Evolutionary conservation across 441 rosid genomes (phyloP), one percentile per base, ranked within the genome.

Genomic region (Codiaeum variegatum): DNA sequence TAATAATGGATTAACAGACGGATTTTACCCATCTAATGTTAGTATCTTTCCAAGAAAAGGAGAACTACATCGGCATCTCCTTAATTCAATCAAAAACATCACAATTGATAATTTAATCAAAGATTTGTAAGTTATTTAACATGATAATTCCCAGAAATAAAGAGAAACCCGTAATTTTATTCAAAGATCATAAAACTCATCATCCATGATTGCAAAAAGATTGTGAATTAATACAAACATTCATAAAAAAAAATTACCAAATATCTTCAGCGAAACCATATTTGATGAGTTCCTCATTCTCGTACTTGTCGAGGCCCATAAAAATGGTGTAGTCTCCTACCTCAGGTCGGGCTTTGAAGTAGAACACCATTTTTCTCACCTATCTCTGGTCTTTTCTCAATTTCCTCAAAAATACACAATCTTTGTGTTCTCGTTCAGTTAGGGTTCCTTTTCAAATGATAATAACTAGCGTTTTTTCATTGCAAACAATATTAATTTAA

Each of bases 241-340:
- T 4, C 3, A 0, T 29, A 6, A 1, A 47, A 44, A 4, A n/a
- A 6, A 28, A 62, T 66, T 82, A 92, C 98, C 99, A 93, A 73
- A 95, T 84, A 74, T 93, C 97, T 87, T 95, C 98, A 13, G 86
- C 93, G 88, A 93, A 91, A 79, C 99, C 99, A 75, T 91, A 95
- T 80, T 87, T 95, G 90, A 95, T 95, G 69, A 95, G 99, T 79
- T 95, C 99, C 76, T 95, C 99, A 86, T 95, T 95, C 91, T 95
- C 99, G 87, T 82, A 79, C 93, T 95, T 95, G 84, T 95, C 99
- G 73, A 95, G 89, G 34, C 98, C 98, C 99, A 93, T 95, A 88
- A 93, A 93, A 76, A 95, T 90, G 76, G 97, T 91, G 91, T 89
- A 95, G 80, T 93, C 99, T 31, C 99, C 99, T 24, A 84, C 92